Base-by-base conservation (phyloP, 2,329 filamentous ascomycete genomes). In the Purpureocillium takamizusanense region DNA sequence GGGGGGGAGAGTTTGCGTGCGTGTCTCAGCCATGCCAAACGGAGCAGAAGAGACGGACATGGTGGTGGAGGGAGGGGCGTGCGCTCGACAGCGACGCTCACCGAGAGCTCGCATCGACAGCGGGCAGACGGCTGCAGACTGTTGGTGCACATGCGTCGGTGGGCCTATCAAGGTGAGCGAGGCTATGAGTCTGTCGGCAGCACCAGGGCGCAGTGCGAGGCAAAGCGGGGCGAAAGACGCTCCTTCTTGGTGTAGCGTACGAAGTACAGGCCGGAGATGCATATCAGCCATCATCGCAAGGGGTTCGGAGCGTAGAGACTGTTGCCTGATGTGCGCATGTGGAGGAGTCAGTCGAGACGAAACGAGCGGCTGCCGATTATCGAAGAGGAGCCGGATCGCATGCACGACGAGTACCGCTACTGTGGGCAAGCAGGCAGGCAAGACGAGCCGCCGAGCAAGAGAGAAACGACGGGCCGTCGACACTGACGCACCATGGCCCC, bases 1-100 rank as follows among this genome's bases (percentile, higher is more conserved):
- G 6, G 21, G 5, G 21, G 21, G 21, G 21, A 25, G 21, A 25
- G 21, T 25, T 25, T 25, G 21, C 21, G 21, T n/a, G 25, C 14
- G 23, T 35, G 34, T 35, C 34, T 29, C 8, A 28, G 34, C 34
- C 34, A 35, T 29, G 34, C 34, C 21, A 18, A 18, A 25, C 33
- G 33, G 21, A 12, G 33, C 13, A 13, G 14, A 17, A 5, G 10
- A 10, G 21, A 5, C 5, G 21, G 21, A 25, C 10, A 25, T 25
- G 21, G 21, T 25, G 21, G 21, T 25, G 21, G 21, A 25, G 21
- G 21, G 31, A 10, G 31, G 34, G 34, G 34, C 15, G 34, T 35
- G 34, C 25, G 21, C 16, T 4, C 33, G 7, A 14, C n/a, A 12
- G 13, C 14, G 12, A 15, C 21, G 11, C 23, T 35, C 34, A 35